Base-by-base conservation (phyloP, 1,284 basidiomycete species). In the Golubevia sp. region DNA sequence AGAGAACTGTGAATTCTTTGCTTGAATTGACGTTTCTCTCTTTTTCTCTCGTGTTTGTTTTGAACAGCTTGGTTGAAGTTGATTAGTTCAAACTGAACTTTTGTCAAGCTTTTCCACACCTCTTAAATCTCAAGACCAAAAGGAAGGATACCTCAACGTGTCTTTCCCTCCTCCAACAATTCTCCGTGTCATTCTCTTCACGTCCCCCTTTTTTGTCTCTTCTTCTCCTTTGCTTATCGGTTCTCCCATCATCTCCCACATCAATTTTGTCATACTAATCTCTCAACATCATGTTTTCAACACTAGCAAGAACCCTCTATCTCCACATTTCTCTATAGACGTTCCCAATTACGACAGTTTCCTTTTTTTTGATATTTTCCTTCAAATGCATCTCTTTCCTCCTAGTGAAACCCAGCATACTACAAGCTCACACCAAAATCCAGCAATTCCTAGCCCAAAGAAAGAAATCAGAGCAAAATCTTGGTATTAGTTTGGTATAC, bases 401-500 rank as follows among this genome's bases (percentile, higher is more conserved):
- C 20, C 38, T 23, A 30, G 56, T 51, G 52, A 67, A 52, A 57
- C 30, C 30, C 26, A 52, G 55, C 34, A 13, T 44, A 34, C 23
- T 66, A 52, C 52, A 63, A 61, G 18, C 26, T 52, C n/a, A 59
- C 53, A 8, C 68, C 68, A 0, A 63, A 62, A 60, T 70, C 66
- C 64, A 64, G 5, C 50, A 63, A 58, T 44, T n/a, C 26, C 48
- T 20, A 25, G 23, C 8, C 20, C 24, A 18, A 8, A 11, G 8
- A 30, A 1, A 18, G 4, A 20, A 50, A 20, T 23, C 26, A 23
- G 48, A 49, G 44, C 21, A 27, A 23, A n/a, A 34, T 15, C n/a
- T 55, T 65, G 69, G 68, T 63, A 72, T 38, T 70, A n/a, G n/a
- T n/a, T n/a, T n/a, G n/a, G n/a, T n/a, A n/a, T n/a, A 11, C 30